Evolutionary conservation across 2,329 filamentous ascomycete genomes (phyloP), one percentile per base, ranked within the genome.

Genomic region (Escovopsis sp.): DNA sequence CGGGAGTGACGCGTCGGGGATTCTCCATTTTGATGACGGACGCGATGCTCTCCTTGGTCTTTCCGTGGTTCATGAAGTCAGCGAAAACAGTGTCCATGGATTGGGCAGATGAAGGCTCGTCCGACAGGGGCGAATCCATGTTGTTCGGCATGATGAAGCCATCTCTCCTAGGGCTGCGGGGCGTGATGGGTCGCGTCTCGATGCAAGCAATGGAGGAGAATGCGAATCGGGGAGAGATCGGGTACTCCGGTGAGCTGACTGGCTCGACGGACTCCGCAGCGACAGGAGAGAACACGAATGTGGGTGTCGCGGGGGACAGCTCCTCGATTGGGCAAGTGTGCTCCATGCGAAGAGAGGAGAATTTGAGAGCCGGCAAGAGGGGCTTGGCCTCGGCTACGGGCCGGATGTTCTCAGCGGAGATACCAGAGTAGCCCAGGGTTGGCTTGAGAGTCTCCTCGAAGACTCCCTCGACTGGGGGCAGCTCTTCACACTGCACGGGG

Each of bases 1-100:
- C 55, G 16, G 54, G 55, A 12, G 61, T 62, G 27, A 67, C 67
- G 43, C 76, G 71, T 29, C 66, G 62, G 3, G 72, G 74, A 41
- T 74, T 70, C 46, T 82, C 76, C 48, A 81, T 76, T 3, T 72
- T 72, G 50, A 80, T 76, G 34, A 70, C 47, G 8, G 63, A 62
- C 0, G 57, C 53, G 2, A 55, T 46, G 7, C 21, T 11, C 15
- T 53, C 50, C 38, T 57, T 60, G 27, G 49, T 50, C 21, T 25
- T 11, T 44, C 61, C 66, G 39, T 60, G 61, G 39, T 61, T 54
- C 49, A 64, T 52, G 33, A 65, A 52, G n/a, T 62, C 54, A 31
- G 56, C 56, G 39, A 66, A 53, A 38, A 63, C 52, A 23, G 54
- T 44, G 54, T 52, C 48, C 51, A 58, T 47, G 11, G 63, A 56